Conservation (phyloP, 768 basidiomycete genomes). For the Neoboletus subvelutipes region DNA sequence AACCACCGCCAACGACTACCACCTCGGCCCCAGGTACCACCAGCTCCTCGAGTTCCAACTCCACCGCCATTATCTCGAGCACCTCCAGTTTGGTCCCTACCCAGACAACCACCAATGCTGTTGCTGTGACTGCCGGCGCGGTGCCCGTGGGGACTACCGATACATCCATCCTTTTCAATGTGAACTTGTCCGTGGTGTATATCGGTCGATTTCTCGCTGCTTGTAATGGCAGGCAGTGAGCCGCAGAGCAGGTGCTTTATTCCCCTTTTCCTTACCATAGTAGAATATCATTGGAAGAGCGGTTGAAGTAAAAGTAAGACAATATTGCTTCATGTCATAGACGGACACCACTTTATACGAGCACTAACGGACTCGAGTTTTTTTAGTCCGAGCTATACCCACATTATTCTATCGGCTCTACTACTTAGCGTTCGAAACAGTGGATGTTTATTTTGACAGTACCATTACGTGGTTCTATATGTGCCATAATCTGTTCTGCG, state of each 20-base stretch:
- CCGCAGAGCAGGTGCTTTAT: conserved; percentile 10
- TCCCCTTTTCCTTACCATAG: conserved; percentile 1
- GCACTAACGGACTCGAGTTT: conserved; percentile 20
- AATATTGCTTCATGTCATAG: conserved; percentile 16
- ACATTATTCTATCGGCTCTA: conserved; percentile 17
- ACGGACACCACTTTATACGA: conserved; percentile 16
- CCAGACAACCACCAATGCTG: conserved; percentile 17
- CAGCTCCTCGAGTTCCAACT: conserved; percentile 14
- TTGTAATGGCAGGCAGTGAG: conserved; percentile 10
- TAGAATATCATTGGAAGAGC: background rate
- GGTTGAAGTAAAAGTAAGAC: conserved; percentile 18
- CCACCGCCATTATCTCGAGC: conserved; percentile 8
- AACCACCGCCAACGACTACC: conserved; percentile 27
- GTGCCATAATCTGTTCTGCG: conserved; percentile 15
- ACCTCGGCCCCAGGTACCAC: conserved; percentile 12
- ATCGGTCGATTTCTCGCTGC: conserved; percentile 20
- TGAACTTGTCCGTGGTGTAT: conserved; percentile 20
- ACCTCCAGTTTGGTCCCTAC: conserved; percentile 26
- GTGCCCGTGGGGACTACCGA: background rate
- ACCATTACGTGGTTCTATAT: conserved; percentile 13
- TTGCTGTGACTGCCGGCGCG: conserved; percentile 12
- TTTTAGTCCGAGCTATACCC: conserved; percentile 28
- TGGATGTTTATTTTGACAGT: conserved; percentile 8
- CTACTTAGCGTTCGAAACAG: conserved; percentile 1
- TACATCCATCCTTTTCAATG: conserved; percentile 12